Percentiles rank a stretch among this genome's conserved stretches.
Evolutionary conservation across 2,329 filamentous ascomycete species (phyloP).

Genomic region (Lasiodiplodia gonubiensis): DNA sequence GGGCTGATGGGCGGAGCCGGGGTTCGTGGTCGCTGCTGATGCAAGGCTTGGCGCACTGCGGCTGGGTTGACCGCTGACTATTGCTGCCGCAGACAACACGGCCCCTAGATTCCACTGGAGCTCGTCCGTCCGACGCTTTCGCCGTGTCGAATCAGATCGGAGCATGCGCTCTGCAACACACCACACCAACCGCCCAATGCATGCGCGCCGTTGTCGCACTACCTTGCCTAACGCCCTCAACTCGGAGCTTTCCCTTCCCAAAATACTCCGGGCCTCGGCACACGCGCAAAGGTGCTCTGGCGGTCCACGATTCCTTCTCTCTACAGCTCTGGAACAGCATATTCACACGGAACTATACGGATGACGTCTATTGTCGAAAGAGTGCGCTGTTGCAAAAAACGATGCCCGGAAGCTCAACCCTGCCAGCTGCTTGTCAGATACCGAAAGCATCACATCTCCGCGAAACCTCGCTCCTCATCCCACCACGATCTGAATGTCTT

Average conservation of each 20-base stretch:
- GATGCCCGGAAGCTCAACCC: neutral
- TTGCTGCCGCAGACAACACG: constrained; percentile 12
- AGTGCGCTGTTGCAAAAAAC: neutral
- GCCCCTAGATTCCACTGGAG: neutral
- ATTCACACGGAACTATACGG: too few species aligned
- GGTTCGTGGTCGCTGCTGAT: constrained; percentile 18
- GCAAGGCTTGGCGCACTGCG: constrained; percentile 18
- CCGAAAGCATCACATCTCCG: neutral
- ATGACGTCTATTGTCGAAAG: neutral
- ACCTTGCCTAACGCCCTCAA: neutral
- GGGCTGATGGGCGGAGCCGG: constrained; percentile 23
- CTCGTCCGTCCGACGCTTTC: neutral
- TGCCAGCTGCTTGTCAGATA: neutral
- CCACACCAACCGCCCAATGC: neutral
- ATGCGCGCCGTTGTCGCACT: constrained; percentile 17
- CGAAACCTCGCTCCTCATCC: constrained; percentile 27
- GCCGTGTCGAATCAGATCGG: neutral
- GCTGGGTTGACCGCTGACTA: constrained; percentile 7
- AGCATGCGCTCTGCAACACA: neutral
- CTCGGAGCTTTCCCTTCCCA: too few species aligned
- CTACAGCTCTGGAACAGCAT: too few species aligned
- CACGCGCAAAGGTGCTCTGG: too few species aligned
- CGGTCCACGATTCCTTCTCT: too few species aligned
- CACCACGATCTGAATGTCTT: constrained; percentile 30
- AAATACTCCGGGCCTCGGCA: too few species aligned